Evolutionary conservation across 2,329 filamentous ascomycete species (phyloP).

Genomic region (Exophiala calicioides): DNA sequence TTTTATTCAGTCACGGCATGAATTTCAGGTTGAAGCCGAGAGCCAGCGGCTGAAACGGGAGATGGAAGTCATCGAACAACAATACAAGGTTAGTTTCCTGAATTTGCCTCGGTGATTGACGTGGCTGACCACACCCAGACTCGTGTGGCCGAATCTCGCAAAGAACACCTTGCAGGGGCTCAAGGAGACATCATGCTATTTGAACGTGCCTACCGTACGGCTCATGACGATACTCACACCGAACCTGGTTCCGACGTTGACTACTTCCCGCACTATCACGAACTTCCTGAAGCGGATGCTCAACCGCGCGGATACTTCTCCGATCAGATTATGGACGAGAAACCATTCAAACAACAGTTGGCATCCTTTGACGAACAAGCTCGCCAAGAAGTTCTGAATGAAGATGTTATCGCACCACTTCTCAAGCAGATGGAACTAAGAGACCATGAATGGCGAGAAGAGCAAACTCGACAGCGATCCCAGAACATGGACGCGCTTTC

Average conservation of each 20-base stretch:
- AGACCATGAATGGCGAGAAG: conserved; percentile 21
- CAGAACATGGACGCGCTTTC: conserved; percentile 25
- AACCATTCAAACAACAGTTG: conserved; percentile 26
- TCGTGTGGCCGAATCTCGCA: conserved; percentile 30
- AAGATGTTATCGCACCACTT: conserved; percentile 30
- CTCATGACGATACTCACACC: conserved; percentile 46
- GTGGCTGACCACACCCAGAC: conserved; percentile 30
- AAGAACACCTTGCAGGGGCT: conserved; percentile 42
- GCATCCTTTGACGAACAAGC: conserved; percentile 28
- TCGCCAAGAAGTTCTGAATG: conserved; percentile 28
- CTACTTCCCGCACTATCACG: conserved; percentile 29
- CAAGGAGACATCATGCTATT: conserved; percentile 43
- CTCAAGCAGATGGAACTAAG: conserved; percentile 24
- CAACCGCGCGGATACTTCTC: conserved; percentile 30
- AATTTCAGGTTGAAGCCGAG: conserved; percentile 36
- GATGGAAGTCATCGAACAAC: conserved; percentile 37
- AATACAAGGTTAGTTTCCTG: conserved; percentile 30
- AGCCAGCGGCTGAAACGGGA: conserved; percentile 36
- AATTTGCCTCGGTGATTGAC: background rate
- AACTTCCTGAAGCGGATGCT: conserved; percentile 27
- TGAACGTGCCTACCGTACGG: conserved; percentile 41
- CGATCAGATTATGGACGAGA: conserved; percentile 29
- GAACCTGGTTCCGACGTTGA: conserved; percentile 39
- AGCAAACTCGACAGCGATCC: conserved; percentile 15
- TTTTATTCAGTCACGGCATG: conserved; percentile 37